These are phyloP conservation scores for Citrullus mucosospermus DNA, from an alignment of 306 rosid genomes.

Conservation along the genomic window DNA sequence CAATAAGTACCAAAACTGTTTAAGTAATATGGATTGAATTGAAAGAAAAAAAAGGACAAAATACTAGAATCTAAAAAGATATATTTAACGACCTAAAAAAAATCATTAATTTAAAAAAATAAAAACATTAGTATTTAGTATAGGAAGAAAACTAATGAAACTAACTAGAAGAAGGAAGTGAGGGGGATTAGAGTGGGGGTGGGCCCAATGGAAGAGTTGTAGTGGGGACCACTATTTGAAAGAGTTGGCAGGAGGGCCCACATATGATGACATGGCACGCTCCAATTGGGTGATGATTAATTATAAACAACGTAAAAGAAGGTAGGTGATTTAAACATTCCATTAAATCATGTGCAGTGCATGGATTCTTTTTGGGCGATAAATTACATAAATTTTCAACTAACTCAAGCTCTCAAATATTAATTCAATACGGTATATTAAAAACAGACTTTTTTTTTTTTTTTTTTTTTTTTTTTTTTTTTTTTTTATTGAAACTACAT, in stretches of 20 bases:
- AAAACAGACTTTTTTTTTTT: background rate
- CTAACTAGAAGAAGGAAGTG: too few relatives aligned
- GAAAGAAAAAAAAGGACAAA: too few relatives aligned
- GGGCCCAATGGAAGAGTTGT: background rate
- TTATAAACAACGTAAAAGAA: background rate
- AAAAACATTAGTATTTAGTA: too few relatives aligned
- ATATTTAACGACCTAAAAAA: too few relatives aligned
- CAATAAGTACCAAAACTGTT: too few relatives aligned
- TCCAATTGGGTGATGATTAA: background rate
- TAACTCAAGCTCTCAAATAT: background rate
- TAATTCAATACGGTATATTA: too few relatives aligned
- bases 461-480: too few relatives aligned
- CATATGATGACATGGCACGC: background rate
- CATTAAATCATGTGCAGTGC: conserved; percentile 4
- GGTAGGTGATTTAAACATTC: conserved; percentile 2
- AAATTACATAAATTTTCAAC: background rate
- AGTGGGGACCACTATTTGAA: background rate
- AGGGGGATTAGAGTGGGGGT: background rate
- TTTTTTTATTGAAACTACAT: too few relatives aligned
- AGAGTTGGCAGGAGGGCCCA: background rate
- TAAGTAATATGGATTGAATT: too few relatives aligned
- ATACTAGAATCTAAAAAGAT: too few relatives aligned
- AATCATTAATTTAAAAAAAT: too few relatives aligned
- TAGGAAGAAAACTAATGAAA: too few relatives aligned
- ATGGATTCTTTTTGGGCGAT: background rate